Conservation (phyloP, 2,329 filamentous ascomycete species). For the Apiospora marii region DNA sequence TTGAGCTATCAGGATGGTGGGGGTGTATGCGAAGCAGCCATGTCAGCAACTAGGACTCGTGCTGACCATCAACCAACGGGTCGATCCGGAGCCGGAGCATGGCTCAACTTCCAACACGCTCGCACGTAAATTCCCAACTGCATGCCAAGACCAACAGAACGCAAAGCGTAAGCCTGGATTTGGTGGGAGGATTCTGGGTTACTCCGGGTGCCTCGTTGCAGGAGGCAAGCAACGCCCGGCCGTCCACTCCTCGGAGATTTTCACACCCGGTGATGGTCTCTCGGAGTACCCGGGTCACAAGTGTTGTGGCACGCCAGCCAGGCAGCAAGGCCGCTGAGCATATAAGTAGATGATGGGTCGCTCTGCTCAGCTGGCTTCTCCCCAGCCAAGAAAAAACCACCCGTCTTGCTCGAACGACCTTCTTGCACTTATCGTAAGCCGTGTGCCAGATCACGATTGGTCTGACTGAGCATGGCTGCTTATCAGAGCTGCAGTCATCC, state of each 20-base stretch:
- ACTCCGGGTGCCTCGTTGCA: not conserved
- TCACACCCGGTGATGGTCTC: not conserved
- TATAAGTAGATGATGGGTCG: not conserved
- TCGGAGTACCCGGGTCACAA: not conserved
- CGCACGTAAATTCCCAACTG: not conserved
- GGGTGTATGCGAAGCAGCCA: not conserved
- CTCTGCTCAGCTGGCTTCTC: not conserved
- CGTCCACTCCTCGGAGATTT: not conserved
- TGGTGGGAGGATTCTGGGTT: not conserved
- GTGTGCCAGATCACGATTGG: not conserved
- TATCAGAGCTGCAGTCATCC: not conserved
- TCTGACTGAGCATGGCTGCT: conserved; percentile 10
- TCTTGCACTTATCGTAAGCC: not conserved
- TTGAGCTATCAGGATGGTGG: conserved; percentile 4
- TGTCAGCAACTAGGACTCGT: conserved; percentile 2
- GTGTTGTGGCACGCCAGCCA: not conserved
- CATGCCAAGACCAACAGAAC: not conserved
- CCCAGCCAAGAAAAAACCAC: not conserved
- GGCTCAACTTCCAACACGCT: conserved; percentile 4
- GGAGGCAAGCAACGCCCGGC: not conserved
- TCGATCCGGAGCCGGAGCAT: not conserved
- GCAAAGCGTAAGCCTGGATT: not conserved
- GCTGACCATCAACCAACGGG: conserved; percentile 4
- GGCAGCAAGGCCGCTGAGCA: not conserved
- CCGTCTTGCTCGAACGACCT: not conserved